Evolutionary conservation across 2,329 filamentous ascomycete genomes (phyloP), one percentile per base, ranked within the genome.

Genomic region (Ceratocystis alfenasii): DNA sequence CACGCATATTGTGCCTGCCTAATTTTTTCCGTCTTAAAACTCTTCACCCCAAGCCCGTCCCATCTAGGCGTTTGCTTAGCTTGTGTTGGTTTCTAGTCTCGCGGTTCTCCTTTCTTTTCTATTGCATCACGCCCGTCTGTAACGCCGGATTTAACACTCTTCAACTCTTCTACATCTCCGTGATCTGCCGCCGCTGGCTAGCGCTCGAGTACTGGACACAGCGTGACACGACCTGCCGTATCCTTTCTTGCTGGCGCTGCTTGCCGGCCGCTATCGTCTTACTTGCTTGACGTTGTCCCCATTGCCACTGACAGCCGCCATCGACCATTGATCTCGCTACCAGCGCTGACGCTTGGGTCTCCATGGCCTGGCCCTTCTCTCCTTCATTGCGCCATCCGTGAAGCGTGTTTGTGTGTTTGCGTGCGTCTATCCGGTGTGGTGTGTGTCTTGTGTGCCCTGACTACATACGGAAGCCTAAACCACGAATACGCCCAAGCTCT

Each of bases 401-500:
- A 48, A 48, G 46, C 20, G 6, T 48, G 46, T 48, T 48, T 48
- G 45, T n/a, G 45, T 48, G 45, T 20, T n/a, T 48, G 46, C 20
- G 46, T 48, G 5, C 46, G 20, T n/a, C 46, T 10, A 20, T 7
- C 46, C 15, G 8, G 46, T 22, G 17, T n/a, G 46, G 46, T 22
- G 36, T 41, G 36, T 41, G 36, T 41, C 36, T 41, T 22, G 17
- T 48, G 20, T 22, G 20, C 46, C 46, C 46, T 20, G 46, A 48
- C 17, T 20, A 20, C 22, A 22, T 20, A 5, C 50, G 10, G 10
- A 28, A 30, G 50, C 50, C 50, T 5, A 55, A 55, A 55, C 50
- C 50, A 55, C 50, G 20, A 55, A 55, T 55, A 55, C 50, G 50
- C 50, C 50, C 50, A 25, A 55, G 50, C 50, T 55, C 50, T 55